A percentile compares a stretch with the other conserved stretches of the same genome.
These are phyloP conservation scores for Dentipellis sp. DNA, from an alignment of 768 basidiomycete genomes.

Conservation along the genomic window DNA sequence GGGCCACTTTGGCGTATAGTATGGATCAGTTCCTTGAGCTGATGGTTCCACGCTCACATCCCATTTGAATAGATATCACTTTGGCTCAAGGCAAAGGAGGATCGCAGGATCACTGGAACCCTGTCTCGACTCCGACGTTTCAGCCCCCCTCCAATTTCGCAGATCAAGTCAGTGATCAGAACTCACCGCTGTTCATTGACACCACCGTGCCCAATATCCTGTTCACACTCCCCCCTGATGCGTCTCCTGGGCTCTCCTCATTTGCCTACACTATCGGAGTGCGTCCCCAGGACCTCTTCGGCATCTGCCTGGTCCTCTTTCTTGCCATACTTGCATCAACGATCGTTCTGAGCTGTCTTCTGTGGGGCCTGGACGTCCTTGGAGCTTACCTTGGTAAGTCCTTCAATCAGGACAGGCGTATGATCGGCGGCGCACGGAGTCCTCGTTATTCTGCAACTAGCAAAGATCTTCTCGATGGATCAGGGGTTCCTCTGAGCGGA, in stretches of 20 bases:
- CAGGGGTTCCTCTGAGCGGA: conserved; percentile 12
- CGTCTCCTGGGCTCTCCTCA: conserved; percentile 63
- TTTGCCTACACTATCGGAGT: conserved; percentile 84
- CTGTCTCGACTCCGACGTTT: conserved; percentile 46
- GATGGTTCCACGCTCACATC: conserved; percentile 10
- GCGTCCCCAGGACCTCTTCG: conserved; percentile 73
- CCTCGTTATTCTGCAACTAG: conserved; percentile 34
- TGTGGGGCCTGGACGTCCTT: conserved; percentile 66
- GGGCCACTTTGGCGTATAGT: conserved; percentile 80
- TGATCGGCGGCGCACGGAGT: conserved; percentile 26
- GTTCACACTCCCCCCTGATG: conserved; percentile 56
- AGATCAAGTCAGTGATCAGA: conserved; percentile 59
- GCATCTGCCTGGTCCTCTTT: conserved; percentile 76
- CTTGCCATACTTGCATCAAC: conserved; percentile 67
- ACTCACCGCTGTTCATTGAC: conserved; percentile 75
- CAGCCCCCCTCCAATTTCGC: conserved; percentile 63
- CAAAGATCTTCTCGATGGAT: conserved; percentile 42
- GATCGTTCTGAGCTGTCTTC: conserved; percentile 55
- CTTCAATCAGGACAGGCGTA: conserved; percentile 15
- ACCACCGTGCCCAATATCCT: conserved; percentile 57
- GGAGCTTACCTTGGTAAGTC: conserved; percentile 28
- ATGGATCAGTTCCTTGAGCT: conserved; percentile 15
- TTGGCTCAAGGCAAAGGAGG: conserved; percentile 39
- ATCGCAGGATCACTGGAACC: conserved; percentile 52
- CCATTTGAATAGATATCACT: conserved; percentile 52